Evolutionary conservation across 371 early-diverging fungal species (phyloP).

Genomic region (Lichtheimia hyalospora): DNA sequence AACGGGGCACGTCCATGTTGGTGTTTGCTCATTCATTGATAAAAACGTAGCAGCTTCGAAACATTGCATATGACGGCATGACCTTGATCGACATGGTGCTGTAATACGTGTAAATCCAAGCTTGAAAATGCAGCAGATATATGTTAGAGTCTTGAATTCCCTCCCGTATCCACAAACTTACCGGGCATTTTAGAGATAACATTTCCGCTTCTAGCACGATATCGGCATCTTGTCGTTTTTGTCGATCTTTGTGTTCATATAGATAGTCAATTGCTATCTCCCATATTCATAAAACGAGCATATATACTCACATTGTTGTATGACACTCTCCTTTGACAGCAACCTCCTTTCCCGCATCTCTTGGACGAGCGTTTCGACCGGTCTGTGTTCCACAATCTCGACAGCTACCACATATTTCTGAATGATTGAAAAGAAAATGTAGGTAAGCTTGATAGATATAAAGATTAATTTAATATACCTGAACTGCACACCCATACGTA

Average conservation of each 20-base stretch:
- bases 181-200: slow-evolving; percentile 59
- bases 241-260: slow-evolving; percentile 13
- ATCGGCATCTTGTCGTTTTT: slow-evolving; percentile 49
- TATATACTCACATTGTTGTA: slow-evolving; percentile 45
- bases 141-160: neutral
- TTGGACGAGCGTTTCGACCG: slow-evolving; percentile 44
- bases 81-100: slow-evolving; percentile 56
- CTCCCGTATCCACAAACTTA: slow-evolving; percentile 20
- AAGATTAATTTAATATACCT: slow-evolving; percentile 24
- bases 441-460: neutral
- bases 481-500: slow-evolving; percentile 54
- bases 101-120: slow-evolving; percentile 65
- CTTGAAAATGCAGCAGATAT: slow-evolving; percentile 22
- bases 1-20: slow-evolving; percentile 76
- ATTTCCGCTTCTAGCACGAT: slow-evolving; percentile 55
- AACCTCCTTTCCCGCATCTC: slow-evolving; percentile 36
- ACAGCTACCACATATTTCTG: slow-evolving; percentile 48
- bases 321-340: slow-evolving; percentile 46
- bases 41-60: slow-evolving; percentile 72
- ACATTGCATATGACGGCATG: slow-evolving; percentile 58
- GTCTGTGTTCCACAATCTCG: slow-evolving; percentile 42
- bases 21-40: slow-evolving; percentile 68
- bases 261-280: neutral
- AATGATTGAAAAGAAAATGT: neutral
- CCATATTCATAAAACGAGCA: neutral